Evolutionary conservation across 768 basidiomycete genomes (phyloP), one percentile per base, ranked within the genome.

Genomic region (Naganishia friedmannii): DNA sequence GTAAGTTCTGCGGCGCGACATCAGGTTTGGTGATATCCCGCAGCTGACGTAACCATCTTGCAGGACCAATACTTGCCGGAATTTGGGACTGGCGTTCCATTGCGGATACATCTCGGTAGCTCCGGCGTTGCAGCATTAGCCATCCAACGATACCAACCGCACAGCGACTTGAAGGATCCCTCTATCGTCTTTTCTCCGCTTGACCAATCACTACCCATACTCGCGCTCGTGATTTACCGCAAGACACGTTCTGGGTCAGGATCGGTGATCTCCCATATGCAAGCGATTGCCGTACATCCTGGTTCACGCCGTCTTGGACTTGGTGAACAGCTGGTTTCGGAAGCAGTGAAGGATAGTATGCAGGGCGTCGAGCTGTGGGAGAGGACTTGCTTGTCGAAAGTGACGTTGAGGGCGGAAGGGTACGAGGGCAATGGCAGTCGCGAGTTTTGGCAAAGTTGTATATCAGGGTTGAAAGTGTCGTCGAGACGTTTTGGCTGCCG

Each of bases 1-100:
- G 68, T 69, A 26, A 34, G 68, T 69, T 8, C n/a, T n/a, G 8
- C 10, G 28, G 15, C 15, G 34, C 1, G 21, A 21, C 4, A 42
- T 42, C 7, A 3, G 7, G 65, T 51, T 17, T 19, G 2, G n/a
- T 34, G 29, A 17, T 19, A 23, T 5, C 29, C 13, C 2, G 21
- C 28, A 32, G 34, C 42, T 45, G 12, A 67, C 53, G 1, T 13
- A 39, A 7, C 9, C 45, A 29, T 10, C 6, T 13, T 39, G 23
- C 54, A 60, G 56, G 46, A 69, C 26, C 45, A 60, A 13, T 48
- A 57, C 23, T 48, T 69, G 39, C 68, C 68, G 1, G 68, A 69
- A 37, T 69, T 69, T n/a, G 68, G 58, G 7, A 57, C 68, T 21
- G 68, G 68, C 23, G 46, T 63, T 32, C 56, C 68, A 2, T 17